A percentile compares a stretch with the other conserved stretches of the same genome.
Evolutionary conservation across 148 eudicot species (phyloP).

Genomic region (Amaranthus palmeri): DNA sequence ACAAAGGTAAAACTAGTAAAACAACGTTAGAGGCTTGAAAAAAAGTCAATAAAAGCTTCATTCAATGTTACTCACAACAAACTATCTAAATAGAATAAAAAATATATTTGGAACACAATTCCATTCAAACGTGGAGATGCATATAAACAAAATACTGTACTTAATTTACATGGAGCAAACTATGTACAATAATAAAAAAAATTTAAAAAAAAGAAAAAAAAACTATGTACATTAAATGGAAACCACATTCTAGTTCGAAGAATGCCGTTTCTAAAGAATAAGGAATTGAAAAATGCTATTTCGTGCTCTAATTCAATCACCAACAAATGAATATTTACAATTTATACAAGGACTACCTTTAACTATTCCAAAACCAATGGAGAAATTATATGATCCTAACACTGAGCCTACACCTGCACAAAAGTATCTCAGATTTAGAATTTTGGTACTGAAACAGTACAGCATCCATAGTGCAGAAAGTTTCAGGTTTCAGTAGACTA

Average conservation of each 20-base stretch:
- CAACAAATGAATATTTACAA: constrained; percentile 4
- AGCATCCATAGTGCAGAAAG: neutral
- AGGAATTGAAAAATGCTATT: constrained; percentile 3
- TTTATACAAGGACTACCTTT: neutral
- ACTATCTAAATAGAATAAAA: too few species aligned
- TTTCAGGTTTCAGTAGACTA: neutral
- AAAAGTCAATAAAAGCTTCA: too few species aligned
- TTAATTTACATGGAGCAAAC: too few species aligned
- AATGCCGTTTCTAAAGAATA: constrained; percentile 22
- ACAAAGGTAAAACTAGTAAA: too few species aligned
- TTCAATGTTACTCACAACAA: too few species aligned
- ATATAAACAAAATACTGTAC: too few species aligned
- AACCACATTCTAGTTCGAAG: constrained; percentile 2
- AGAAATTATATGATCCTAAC: neutral
- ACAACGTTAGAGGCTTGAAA: too few species aligned
- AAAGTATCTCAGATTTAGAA: neutral
- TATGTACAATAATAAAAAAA: too few species aligned
- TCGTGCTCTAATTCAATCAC: constrained; percentile 2
- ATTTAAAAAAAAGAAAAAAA: too few species aligned
- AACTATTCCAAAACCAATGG: neutral
- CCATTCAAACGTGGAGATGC: too few species aligned
- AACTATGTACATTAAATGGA: constrained; percentile 12
- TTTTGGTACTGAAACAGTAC: neutral
- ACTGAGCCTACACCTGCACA: neutral
- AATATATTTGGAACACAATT: too few species aligned